These are phyloP conservation scores for Saitozyma sp. DNA, from an alignment of 768 basidiomycete genomes.

Conservation along the genomic window DNA sequence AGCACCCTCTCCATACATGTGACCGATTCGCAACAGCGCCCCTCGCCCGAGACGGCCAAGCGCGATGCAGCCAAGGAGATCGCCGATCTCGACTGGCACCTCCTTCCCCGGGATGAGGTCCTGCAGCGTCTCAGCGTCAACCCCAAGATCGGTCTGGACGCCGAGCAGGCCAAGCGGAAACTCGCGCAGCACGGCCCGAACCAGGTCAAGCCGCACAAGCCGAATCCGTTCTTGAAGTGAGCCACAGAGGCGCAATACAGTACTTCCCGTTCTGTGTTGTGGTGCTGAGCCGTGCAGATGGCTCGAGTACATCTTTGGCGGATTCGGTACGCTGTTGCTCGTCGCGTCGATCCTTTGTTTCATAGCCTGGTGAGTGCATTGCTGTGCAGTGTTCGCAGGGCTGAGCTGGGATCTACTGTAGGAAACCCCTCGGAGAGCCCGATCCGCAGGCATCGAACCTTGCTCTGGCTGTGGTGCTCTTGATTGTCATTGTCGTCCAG, in stretches of 20 bases:
- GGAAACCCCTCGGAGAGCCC: conserved; percentile 65
- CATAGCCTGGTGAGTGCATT: conserved; percentile 55
- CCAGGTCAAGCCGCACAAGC: conserved; percentile 58
- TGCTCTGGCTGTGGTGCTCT: conserved; percentile 63
- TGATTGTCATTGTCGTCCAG: conserved; percentile 52
- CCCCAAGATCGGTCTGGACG: conserved; percentile 58
- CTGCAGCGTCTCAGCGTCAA: conserved; percentile 58
- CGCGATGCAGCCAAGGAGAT: conserved; percentile 44
- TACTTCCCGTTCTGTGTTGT: no score
- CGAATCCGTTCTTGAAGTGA: conserved; percentile 57
- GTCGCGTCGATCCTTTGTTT: conserved; percentile 62
- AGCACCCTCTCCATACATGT: conserved; percentile 59
- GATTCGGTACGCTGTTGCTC: conserved; percentile 63
- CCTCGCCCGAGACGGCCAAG: conserved; percentile 6
- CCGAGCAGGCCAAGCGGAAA: conserved; percentile 58
- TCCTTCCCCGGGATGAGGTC: conserved; percentile 54
- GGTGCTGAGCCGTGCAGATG: conserved; percentile 36
- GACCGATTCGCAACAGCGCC: conserved; percentile 34
- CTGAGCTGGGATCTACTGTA: conserved; percentile 24
- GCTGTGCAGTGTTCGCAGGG: no score
- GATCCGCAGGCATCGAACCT: conserved; percentile 61
- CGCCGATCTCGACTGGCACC: conserved; percentile 59
- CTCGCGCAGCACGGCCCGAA: conserved; percentile 59
- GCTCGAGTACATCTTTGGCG: conserved; percentile 62
- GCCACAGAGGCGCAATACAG: no score